phyloP scores from a whole-genome alignment of 176 grass and related monocot species.

The Miscanthus lutarioriparius region DNA sequence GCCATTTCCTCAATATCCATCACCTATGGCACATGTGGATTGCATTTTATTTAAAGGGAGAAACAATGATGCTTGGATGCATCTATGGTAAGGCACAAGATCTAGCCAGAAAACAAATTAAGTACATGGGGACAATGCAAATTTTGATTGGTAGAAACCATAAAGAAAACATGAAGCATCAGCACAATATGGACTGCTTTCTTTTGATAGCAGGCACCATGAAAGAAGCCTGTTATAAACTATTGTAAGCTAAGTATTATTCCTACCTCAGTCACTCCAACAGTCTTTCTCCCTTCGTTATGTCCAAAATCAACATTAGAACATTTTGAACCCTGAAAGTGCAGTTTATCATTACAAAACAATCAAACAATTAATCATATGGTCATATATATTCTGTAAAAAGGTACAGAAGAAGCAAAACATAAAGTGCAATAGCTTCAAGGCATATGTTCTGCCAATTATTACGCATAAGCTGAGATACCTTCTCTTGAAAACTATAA shows the following conservation, averaged over 20 bases:
- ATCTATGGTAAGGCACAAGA: background rate
- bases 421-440: background rate
- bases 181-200: background rate
- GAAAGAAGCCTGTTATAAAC: slow-evolving; percentile 5
- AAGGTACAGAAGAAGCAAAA: slow-evolving; percentile 8
- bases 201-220: background rate
- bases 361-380: slow-evolving; percentile 11
- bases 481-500: background rate
- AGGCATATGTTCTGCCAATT: background rate
- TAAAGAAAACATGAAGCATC: slow-evolving; percentile 10
- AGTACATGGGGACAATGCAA: background rate
- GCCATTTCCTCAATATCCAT: slow-evolving; percentile 99
- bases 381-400: background rate
- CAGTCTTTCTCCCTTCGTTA: slow-evolving; percentile 53
- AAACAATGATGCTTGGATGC: slow-evolving; percentile 19
- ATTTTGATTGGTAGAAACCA: background rate
- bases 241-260: background rate
- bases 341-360: slow-evolving; percentile 27
- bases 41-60: slow-evolving; percentile 24
- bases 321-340: slow-evolving; percentile 55
- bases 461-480: background rate
- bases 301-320: slow-evolving; percentile 71
- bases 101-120: background rate
- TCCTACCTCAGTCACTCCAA: slow-evolving; percentile 75
- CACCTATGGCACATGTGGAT: slow-evolving; percentile 55